Evolutionary conservation across 352 stramenopile genomes (phyloP), one percentile per base, ranked within the genome.

Genomic region (Thalassiosira livingstoniorum): DNA sequence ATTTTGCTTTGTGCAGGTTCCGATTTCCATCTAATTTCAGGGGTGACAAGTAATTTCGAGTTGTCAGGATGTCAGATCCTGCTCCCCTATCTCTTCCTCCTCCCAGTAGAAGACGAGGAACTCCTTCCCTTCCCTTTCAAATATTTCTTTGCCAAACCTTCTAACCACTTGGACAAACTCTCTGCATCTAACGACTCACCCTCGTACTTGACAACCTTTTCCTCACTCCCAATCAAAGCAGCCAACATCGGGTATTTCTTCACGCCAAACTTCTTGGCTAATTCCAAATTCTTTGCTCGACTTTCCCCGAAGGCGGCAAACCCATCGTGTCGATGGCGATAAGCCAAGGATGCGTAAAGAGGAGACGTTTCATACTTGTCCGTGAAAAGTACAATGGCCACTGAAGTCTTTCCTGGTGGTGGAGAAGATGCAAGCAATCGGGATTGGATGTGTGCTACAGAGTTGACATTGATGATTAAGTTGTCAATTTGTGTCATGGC

Each of bases 361-460:
- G 82, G 58, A 21, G 83, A 87, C 0, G 90, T 94, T 84, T 93
- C 85, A 60, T 91, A 92, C 51, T 94, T 94, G 55, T 93, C 86
- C 3, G 86, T 90, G 27, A 94, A 64, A 1, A 94, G 66, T 0
- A 94, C 43, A 32, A 93, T 78, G 0, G 90, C 39, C 29, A 85
- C 75, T 53, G 35, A 42, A 39, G 54, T 74, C 35, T 80, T 64
- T 18, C 70, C 78, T 47, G 77, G 63, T 4, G 62, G 43, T 7
- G 65, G 61, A 21, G 70, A 82, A 51, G 69, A 84, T 37, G 29
- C 47, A 13, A 92, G 47, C 10, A 94, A 66, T 37, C 81, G 74
- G 29, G 87, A 79, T 60, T 88, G 0, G 4, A 93, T 53, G 47
- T 93, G 84, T 55, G 68, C 15, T 2, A 85, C 21, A 42, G 86